Percentiles rank a stretch among this genome's conserved stretches.
Conservation (phyloP, 2,329 filamentous ascomycete species). For the Aureobasidium sp. region DNA sequence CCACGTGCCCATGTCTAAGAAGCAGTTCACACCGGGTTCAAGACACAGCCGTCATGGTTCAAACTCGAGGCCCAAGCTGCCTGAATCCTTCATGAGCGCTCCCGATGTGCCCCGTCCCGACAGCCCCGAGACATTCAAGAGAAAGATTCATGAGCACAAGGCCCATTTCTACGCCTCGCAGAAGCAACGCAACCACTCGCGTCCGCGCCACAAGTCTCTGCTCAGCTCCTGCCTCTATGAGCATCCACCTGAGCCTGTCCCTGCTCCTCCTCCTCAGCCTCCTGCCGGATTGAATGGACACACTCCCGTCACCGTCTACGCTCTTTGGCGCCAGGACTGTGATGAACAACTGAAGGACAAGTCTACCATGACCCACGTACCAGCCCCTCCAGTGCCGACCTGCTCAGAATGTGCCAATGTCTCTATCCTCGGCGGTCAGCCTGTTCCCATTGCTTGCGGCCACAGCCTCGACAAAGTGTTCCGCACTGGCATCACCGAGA, state of each 20-base stretch:
- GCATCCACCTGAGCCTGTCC: neutral
- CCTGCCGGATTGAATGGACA: neutral
- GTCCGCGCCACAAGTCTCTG: neutral
- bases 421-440: neutral
- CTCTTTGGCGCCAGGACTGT: constrained; percentile 7
- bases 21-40: neutral
- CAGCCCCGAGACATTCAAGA: constrained; percentile 5
- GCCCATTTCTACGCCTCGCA: neutral
- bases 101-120: neutral
- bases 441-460: neutral
- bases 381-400: neutral
- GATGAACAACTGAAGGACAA: neutral
- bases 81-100: neutral
- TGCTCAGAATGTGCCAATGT: neutral
- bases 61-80: neutral
- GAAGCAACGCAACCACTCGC: neutral
- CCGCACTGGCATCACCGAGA: neutral
- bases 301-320: neutral
- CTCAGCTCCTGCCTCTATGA: neutral
- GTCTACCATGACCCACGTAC: neutral
- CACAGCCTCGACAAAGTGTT: constrained; percentile 7
- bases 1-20: neutral
- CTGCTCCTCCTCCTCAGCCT: neutral
- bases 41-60: neutral
- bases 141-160: neutral